Percentiles rank a stretch among this genome's conserved stretches.
phyloP scores from a whole-genome alignment of 2,329 filamentous ascomycete genomes.

The Aquanectria penicillioides region DNA sequence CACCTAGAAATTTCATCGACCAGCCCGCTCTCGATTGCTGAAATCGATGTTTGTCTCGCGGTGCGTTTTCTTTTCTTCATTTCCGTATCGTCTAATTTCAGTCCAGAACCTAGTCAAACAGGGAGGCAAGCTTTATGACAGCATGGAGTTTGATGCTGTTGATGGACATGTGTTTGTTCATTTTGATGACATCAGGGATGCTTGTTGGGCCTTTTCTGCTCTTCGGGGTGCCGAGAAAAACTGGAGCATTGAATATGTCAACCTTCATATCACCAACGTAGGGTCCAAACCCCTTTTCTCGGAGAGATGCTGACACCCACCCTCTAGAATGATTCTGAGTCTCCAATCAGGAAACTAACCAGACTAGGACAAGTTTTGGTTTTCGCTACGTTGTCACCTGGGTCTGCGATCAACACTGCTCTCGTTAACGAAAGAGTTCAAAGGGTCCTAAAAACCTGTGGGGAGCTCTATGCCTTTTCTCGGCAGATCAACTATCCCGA shows the following conservation, averaged over 20 bases:
- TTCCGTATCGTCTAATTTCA: slow-evolving; percentile 19
- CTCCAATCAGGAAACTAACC: slow-evolving; percentile 9
- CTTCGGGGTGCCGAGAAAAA: slow-evolving; percentile 53
- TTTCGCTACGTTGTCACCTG: slow-evolving; percentile 34
- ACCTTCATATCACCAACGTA: slow-evolving; percentile 27
- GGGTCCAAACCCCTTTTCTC: neutral
- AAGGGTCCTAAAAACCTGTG: slow-evolving; percentile 56
- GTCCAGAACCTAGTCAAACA: slow-evolving; percentile 51
- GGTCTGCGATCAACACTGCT: slow-evolving; percentile 34
- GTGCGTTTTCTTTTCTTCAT: slow-evolving; percentile 47
- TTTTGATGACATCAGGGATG: slow-evolving; percentile 70
- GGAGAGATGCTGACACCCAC: neutral
- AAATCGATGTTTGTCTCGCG: slow-evolving; percentile 56
- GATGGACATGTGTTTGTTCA: slow-evolving; percentile 61
- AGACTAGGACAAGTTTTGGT: slow-evolving; percentile 45
- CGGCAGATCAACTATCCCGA: slow-evolving; percentile 52
- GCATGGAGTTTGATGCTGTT: slow-evolving; percentile 47
- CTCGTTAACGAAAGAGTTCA: slow-evolving; percentile 49
- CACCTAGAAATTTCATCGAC: slow-evolving; percentile 54
- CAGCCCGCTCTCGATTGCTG: slow-evolving; percentile 43
- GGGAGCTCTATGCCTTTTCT: slow-evolving; percentile 63
- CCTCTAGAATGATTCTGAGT: slow-evolving; percentile 15
- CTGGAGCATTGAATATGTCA: slow-evolving; percentile 53
- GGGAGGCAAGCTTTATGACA: slow-evolving; percentile 50
- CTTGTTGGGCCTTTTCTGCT: slow-evolving; percentile 60